Base-by-base conservation (phyloP, 1,284 basidiomycete species). In the Afroboletus lepidellus region DNA sequence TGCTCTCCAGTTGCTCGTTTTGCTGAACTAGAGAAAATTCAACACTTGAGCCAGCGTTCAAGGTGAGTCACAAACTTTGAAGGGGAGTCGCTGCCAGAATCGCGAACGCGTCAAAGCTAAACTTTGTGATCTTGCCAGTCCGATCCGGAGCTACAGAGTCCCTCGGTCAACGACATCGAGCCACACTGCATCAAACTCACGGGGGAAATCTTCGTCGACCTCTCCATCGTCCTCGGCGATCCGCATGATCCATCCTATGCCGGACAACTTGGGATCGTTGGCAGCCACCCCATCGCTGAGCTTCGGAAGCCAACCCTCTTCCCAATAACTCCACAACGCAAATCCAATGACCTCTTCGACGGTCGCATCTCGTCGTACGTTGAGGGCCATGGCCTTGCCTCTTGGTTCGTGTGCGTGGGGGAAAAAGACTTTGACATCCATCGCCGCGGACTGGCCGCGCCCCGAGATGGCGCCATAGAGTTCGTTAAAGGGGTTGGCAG, bases 211-310 rank as follows among this genome's bases (percentile, higher is more conserved):
- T 67, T 98, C 96, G 67, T 99, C 97, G 0, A 98, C 94, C 69
- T 98, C 94, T 16, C 97, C 97, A 69, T 98, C 94, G 47, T 95
- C 92, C 65, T 99, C 96, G 8, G 95, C 92, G 51, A 99, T 94
- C 53, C 94, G 78, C 70, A 99, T 70, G n/a, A 93, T 87, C 95
- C 96, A 99, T 1, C 92, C 94, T 2, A 91, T 77, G 0, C 92
- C 90, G 38, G 82, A 87, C 49, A 92, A 73, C 60, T 81, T 84
- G 29, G 81, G 77, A 52, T 90, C 84, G 25, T 84, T 80, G 5
- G 79, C 81, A 27, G 67, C 66, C 3, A 58, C 30, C 62, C 69
- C 84, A 45, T 87, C 84, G 59, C 87, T 84, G 27, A 97, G 69
- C 61, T 83, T 83, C 0, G 94, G 94, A 42, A 84, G 66, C 80